Evolutionary conservation across 352 stramenopile genomes (phyloP).

Genomic region (Globisporangium abappressorium): DNA sequence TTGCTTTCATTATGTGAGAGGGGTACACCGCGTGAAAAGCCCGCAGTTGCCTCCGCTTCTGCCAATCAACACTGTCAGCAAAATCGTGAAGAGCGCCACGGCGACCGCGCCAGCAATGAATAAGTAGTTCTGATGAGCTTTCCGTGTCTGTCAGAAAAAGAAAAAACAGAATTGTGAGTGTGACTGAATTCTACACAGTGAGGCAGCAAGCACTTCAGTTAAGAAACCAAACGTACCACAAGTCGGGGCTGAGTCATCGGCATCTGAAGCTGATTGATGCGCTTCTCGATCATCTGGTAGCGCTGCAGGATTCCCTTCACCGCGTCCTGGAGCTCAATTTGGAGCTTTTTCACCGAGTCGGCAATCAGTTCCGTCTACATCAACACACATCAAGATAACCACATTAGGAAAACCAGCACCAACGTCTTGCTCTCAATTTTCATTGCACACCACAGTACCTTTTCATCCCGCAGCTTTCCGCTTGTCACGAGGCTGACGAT

Average conservation of each 20-base stretch:
- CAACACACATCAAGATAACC: neutral
- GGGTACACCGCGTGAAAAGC: slow-evolving; percentile 11
- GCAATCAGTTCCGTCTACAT: slow-evolving; percentile 41
- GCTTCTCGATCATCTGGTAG: slow-evolving; percentile 58
- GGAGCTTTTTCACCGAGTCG: slow-evolving; percentile 57
- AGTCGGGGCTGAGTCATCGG: slow-evolving; percentile 36
- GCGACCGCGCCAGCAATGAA: slow-evolving; percentile 14
- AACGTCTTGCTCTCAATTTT: no score
- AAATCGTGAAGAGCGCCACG: slow-evolving; percentile 2
- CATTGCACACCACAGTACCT: slow-evolving; percentile 17
- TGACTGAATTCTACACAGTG: neutral
- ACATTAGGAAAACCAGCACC: no score
- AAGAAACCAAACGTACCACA: slow-evolving; percentile 32
- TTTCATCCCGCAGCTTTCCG: slow-evolving; percentile 67
- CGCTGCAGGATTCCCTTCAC: slow-evolving; percentile 53
- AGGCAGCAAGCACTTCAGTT: neutral
- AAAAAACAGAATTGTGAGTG: neutral
- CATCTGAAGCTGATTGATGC: slow-evolving; percentile 54
- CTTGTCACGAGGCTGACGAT: slow-evolving; percentile 65
- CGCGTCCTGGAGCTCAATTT: slow-evolving; percentile 59
- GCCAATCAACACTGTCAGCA: neutral
- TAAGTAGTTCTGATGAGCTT: slow-evolving; percentile 23
- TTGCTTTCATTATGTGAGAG: slow-evolving; percentile 14
- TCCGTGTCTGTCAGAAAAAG: slow-evolving; percentile 24
- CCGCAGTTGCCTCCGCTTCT: slow-evolving; percentile 11